Evolutionary conservation across 495 filamentous ascomycete species (phyloP), one percentile per base, ranked within the genome.

Genomic region (Trichoderma gamsii): DNA sequence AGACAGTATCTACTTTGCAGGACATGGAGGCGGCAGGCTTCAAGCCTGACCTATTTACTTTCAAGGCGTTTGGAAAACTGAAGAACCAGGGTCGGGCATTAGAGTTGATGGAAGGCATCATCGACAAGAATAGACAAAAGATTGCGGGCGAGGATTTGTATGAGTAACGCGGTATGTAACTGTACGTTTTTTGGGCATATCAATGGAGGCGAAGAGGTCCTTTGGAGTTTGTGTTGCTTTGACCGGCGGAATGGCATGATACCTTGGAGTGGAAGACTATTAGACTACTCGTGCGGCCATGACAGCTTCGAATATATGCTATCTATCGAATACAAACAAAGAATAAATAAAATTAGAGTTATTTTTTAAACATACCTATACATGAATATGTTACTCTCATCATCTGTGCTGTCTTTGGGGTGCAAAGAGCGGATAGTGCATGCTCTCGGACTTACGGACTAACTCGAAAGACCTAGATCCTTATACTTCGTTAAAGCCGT

Each of bases 1-100:
- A 79, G 56, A 78, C 83, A 15, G 83, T 86, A 12, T 72, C 77
- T 64, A 77, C 83, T 0, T 76, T 94, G 71, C 79, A 79, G 68
- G 65, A 75, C 18, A 71, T 85, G 66, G 77, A 83, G 64, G 64
- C 69, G 4, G 75, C 76, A 15, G 82, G 81, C 9, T 69, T 74
- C 29, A 64, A 73, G 59, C 70, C 79, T 15, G 74, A 81, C 66
- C 66, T 70, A 4, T 71, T 71, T 63, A 81, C 79, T n/a, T n/a
- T 76, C 27, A 70, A 67, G 25, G 78, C 74, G n/a, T 71, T 82
- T 46, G 21, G 63, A 8, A 64, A 71, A 15, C 65, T 79, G n/a
- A 46, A 29, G 5, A 67, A 72, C 41, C 68, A 63, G n/a, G 65
- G 61, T 4, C 68, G 61, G 12, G 71, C 69, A 11, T 49, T 73